Conservation (phyloP, 2,329 filamentous ascomycete genomes). For the Neofusicoccum cordaticola region DNA sequence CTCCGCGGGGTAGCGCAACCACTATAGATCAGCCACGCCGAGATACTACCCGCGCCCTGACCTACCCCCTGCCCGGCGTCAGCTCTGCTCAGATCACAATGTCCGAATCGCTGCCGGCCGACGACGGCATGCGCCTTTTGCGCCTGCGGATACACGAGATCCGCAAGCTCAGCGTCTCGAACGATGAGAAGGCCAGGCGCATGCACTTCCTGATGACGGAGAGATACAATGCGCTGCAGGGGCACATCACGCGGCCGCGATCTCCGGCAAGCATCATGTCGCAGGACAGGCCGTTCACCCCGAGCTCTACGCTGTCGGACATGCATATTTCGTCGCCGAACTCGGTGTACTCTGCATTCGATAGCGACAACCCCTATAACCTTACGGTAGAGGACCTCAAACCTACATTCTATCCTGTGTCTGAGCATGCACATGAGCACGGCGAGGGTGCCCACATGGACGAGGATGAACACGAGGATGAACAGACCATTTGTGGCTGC, state of each 20-base stretch:
- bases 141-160: slow-evolving; percentile 49
- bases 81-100: slow-evolving; percentile 16
- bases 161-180: slow-evolving; percentile 41
- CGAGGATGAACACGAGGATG: slow-evolving; percentile 50
- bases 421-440: slow-evolving; percentile 2
- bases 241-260: slow-evolving; percentile 28
- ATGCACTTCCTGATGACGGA: slow-evolving; percentile 52
- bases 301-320: slow-evolving; percentile 35
- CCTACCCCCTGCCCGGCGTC: not conserved
- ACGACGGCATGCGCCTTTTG: slow-evolving; percentile 50
- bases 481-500: slow-evolving; percentile 64
- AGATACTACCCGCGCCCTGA: slow-evolving; percentile 4
- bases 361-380: slow-evolving; percentile 35
- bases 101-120: slow-evolving; percentile 41
- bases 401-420: slow-evolving; percentile 16
- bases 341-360: slow-evolving; percentile 32
- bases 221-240: slow-evolving; percentile 36
- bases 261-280: slow-evolving; percentile 39
- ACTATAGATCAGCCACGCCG: not conserved
- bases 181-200: slow-evolving; percentile 48
- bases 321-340: slow-evolving; percentile 33
- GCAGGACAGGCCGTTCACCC: slow-evolving; percentile 38
- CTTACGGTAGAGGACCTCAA: slow-evolving; percentile 23
- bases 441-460: slow-evolving; percentile 48
- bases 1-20: slow-evolving; percentile 5